phyloP scores from a whole-genome alignment of 805 yeast genomes.

The Torulaspora franciscae region DNA sequence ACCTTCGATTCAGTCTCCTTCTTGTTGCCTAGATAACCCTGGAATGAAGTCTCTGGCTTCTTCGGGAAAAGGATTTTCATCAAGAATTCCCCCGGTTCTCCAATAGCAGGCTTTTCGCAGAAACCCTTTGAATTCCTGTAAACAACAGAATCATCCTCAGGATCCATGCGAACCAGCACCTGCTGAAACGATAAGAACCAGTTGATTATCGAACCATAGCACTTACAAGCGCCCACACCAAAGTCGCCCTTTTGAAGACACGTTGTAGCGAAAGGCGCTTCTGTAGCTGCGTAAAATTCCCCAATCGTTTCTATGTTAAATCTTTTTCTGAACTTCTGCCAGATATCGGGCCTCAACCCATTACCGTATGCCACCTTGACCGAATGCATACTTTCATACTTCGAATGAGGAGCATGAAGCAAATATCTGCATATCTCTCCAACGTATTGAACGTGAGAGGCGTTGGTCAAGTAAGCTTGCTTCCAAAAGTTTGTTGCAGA shows the following conservation, averaged over 20 bases:
- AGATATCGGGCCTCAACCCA: constrained; percentile 83
- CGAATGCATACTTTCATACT: constrained; percentile 57
- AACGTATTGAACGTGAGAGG: constrained; percentile 86
- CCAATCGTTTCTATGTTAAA: constrained; percentile 74
- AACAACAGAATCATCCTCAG: constrained; percentile 67
- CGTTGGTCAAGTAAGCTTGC: constrained; percentile 62
- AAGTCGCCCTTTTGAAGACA: constrained; percentile 69
- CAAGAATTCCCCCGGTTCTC: constrained; percentile 83
- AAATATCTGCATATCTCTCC: constrained; percentile 93
- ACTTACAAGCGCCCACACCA: constrained; percentile 87
- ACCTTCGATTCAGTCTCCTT: constrained; percentile 76
- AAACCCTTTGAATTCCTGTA: constrained; percentile 68
- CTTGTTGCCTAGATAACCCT: constrained; percentile 81
- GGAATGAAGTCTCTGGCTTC: constrained; percentile 71
- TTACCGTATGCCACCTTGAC: constrained; percentile 80
- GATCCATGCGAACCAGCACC: constrained; percentile 67
- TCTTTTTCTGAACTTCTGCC: constrained; percentile 73
- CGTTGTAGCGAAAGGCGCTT: constrained; percentile 84
- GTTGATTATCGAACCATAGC: constrained; percentile 60
- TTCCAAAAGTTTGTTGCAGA: constrained; percentile 86
- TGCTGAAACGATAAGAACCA: constrained; percentile 49
- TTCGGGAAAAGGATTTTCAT: constrained; percentile 64
- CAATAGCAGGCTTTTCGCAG: constrained; percentile 47
- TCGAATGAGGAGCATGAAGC: constrained; percentile 57
- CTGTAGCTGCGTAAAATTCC: constrained; percentile 92